These are phyloP conservation scores for Nicotiana obtusifolia DNA, from an alignment of 257 asterid genomes.

Conservation along the genomic window DNA sequence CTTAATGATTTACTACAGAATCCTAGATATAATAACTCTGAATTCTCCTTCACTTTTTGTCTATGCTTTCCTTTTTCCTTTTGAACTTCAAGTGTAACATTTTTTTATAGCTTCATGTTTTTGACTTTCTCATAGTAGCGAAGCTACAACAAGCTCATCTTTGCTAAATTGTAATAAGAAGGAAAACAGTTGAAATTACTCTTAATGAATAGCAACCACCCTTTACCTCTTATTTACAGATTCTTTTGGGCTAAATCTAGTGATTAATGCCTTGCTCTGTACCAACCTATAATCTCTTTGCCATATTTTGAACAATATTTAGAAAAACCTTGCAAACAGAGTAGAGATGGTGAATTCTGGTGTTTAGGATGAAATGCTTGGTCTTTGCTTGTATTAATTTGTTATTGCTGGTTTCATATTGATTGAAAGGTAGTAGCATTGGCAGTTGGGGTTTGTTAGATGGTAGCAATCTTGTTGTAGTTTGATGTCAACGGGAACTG, in stretches of 20 bases:
- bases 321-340: not conserved
- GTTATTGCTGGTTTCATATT: not conserved
- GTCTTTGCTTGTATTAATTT: not conserved
- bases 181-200: not conserved
- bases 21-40: not conserved
- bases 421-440: not conserved
- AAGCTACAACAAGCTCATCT: not conserved
- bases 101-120: not conserved
- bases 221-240: not conserved
- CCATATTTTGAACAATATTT: not conserved
- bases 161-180: not conserved
- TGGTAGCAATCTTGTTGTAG: not conserved
- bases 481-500: not conserved
- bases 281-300: not conserved
- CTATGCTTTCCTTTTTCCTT: not conserved
- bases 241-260: not conserved
- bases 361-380: not conserved
- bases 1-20: not conserved
- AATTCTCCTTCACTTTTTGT: not conserved
- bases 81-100: not conserved
- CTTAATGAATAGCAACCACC: not conserved
- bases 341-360: not conserved
- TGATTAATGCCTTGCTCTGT: not conserved
- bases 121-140: not conserved
- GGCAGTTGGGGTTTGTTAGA: not conserved